Evolutionary conservation across 1,284 basidiomycete genomes (phyloP), one percentile per base, ranked within the genome.

Genomic region (Chalciporus sp.): DNA sequence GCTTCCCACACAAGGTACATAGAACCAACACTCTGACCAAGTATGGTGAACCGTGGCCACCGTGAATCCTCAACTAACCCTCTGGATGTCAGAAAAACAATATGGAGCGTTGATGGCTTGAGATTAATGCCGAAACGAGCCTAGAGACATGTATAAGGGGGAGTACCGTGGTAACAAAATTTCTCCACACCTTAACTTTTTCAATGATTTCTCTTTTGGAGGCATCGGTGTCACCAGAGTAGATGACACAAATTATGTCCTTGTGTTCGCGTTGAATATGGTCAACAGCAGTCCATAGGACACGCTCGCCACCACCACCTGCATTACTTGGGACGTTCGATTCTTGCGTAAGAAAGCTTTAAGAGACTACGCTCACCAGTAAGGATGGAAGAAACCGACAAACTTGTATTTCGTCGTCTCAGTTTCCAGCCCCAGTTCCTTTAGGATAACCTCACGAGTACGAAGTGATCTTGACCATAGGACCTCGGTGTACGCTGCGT

Each of bases 241-340:
- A 99, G 27, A 99, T 85, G 7, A 94, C 82, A 46, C 80, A 86
- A n/a, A 97, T 71, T 9, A 89, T 70, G 51, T 90, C 75, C 1
- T 83, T 82, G 53, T 93, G 81, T n/a, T 79, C 78, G 12, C 81
- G 77, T 65, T 98, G 95, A 29, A 94, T 78, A 59, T 85, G 81
- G 0, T 87, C 79, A 19, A 99, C 83, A 0, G 95, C 95, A 1
- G 92, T 89, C 94, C 95, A 99, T 0, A 99, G 75, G 0, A 99
- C 96, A 1, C 95, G 84, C 73, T 99, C 96, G 1, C 97, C 97
- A 12, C 97, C 97, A 11, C 96, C 96, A 0, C 96, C 96, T 20
- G 95, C 95, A 77, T 99, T 97, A 70, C 95, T 97, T 63, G 58
- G 52, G 60, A 49, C 42, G 53, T 52, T 53, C n/a, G 31, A 33